phyloP scores from a whole-genome alignment of 257 asterid genomes.

The Solanum tarijense region DNA sequence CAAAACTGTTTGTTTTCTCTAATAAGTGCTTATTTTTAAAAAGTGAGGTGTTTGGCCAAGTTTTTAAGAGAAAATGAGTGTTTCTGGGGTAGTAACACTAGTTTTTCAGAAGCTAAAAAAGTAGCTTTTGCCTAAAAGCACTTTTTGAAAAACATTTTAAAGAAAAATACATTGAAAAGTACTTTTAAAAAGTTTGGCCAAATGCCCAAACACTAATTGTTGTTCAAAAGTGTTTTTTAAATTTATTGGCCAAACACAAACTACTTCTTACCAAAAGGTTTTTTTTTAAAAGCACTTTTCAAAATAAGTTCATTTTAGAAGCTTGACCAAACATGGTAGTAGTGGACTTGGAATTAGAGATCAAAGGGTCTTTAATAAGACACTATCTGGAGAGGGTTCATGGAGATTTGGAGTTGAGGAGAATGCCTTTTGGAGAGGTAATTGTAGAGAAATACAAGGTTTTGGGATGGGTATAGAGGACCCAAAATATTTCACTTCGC shows the following conservation, averaged over 20 bases:
- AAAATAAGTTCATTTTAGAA: neutral
- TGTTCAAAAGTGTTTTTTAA: neutral
- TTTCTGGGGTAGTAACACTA: neutral
- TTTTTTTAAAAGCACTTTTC: neutral
- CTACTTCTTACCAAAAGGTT: neutral
- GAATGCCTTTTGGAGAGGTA: neutral
- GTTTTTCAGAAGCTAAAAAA: neutral
- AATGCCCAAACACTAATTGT: neutral
- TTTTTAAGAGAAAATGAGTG: neutral
- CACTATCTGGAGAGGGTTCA: neutral
- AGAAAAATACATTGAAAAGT: neutral
- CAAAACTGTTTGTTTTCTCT: neutral
- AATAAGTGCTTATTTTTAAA: neutral
- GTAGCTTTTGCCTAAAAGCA: neutral
- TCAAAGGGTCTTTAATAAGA: neutral
- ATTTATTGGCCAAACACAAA: neutral
- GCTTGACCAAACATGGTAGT: neutral
- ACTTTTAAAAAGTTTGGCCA: neutral
- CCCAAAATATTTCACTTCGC: neutral
- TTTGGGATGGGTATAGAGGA: neutral
- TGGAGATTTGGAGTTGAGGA: neutral
- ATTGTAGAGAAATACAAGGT: neutral
- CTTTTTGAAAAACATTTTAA: neutral
- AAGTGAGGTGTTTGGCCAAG: neutral
- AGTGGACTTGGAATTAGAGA: neutral